Evolutionary conservation across 1,284 basidiomycete species (phyloP).

Genomic region (Rhodotorula sp.): DNA sequence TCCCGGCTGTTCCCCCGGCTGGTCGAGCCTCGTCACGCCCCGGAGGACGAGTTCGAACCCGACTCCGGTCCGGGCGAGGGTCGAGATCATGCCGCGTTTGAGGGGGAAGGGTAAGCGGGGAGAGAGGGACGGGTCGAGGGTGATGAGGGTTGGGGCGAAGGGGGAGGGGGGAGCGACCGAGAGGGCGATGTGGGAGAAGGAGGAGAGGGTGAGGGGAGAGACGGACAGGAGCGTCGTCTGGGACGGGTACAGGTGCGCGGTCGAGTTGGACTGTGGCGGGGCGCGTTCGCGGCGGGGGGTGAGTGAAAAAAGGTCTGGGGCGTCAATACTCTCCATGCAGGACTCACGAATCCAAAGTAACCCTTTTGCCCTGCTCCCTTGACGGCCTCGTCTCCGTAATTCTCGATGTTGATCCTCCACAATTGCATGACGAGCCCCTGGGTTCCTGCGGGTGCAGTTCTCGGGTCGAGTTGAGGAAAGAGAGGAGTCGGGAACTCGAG

Average conservation of each 20-base stretch:
- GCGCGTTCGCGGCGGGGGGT: background rate
- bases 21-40: conserved; percentile 65
- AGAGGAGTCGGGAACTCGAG: conserved; percentile 39
- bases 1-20: conserved; percentile 41
- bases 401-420: conserved; percentile 33
- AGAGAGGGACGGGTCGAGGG: conserved; percentile 67
- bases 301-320: no score
- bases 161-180: conserved; percentile 75
- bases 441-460: conserved; percentile 26
- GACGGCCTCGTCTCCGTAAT: conserved; percentile 34
- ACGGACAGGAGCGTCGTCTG: conserved; percentile 60
- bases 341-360: conserved; percentile 35
- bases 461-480: conserved; percentile 38
- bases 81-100: conserved; percentile 75
- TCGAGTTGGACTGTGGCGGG: conserved; percentile 33
- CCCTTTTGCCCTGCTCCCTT: conserved; percentile 34
- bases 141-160: conserved; percentile 75
- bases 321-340: background rate
- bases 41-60: conserved; percentile 78
- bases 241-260: conserved; percentile 27
- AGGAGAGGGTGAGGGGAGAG: conserved; percentile 64
- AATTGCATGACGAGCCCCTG: conserved; percentile 34
- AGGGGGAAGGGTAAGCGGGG: conserved; percentile 75
- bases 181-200: conserved; percentile 74
- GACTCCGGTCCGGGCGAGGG: conserved; percentile 75